Evolutionary conservation across 1,139 yeast genomes (phyloP).

Genomic region (Geotrichum phurueaensis): DNA sequence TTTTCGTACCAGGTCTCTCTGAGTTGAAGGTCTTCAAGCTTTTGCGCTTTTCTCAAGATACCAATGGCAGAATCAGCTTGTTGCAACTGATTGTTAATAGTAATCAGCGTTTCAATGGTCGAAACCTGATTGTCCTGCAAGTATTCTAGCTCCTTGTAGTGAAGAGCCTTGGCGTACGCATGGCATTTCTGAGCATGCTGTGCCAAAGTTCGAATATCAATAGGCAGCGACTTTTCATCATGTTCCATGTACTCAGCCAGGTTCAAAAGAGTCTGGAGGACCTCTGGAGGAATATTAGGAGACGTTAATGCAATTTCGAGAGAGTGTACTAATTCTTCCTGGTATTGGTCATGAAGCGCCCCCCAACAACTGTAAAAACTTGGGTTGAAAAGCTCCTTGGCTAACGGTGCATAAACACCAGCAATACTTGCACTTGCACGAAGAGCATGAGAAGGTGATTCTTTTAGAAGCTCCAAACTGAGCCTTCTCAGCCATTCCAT

Average conservation of each 20-base stretch:
- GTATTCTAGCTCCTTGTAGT: constrained; percentile 90
- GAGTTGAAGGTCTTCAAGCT: constrained; percentile 83
- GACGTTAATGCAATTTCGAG: constrained; percentile 83
- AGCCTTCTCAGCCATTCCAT: constrained; percentile 92
- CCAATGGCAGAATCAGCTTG: constrained; percentile 99
- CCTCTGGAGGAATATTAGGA: constrained; percentile 92
- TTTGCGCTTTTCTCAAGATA: constrained; percentile 89
- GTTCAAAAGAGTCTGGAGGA: constrained; percentile 80
- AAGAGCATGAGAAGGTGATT: constrained; percentile 91
- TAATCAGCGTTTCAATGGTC: constrained; percentile 85
- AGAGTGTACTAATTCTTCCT: constrained; percentile 82
- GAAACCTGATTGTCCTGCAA: constrained; percentile 90
- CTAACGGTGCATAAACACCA: constrained; percentile 79
- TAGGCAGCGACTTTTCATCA: constrained; percentile 89
- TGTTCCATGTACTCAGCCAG: constrained; percentile 97
- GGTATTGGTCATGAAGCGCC: constrained; percentile 84
- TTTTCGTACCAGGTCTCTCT: constrained; percentile 98
- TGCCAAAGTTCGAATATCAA: constrained; percentile 81
- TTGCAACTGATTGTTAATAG: constrained; percentile 88
- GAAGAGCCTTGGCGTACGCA: constrained; percentile 95
- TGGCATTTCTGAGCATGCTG: constrained; percentile 93
- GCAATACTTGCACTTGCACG: constrained; percentile 92
- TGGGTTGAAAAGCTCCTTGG: constrained; percentile 87
- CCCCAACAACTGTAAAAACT: constrained; percentile 97
- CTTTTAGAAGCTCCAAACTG: constrained; percentile 78